A percentile compares a stretch with the other conserved stretches of the same genome.
Evolutionary conservation across 2,329 filamentous ascomycete genomes (phyloP).

Genomic region (Talaromyces sp.): DNA sequence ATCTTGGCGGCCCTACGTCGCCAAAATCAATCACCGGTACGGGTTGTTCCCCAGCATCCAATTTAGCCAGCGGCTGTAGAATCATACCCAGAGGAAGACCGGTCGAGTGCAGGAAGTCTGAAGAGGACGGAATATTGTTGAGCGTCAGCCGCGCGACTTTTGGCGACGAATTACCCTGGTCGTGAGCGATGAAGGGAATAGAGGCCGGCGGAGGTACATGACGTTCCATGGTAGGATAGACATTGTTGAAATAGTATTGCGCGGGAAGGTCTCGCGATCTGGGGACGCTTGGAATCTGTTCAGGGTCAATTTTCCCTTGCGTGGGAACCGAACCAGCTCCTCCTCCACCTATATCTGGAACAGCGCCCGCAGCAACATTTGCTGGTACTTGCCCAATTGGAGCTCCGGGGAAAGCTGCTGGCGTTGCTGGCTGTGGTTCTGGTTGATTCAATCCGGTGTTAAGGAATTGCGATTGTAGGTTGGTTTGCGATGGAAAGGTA

Average conservation of each 20-base stretch:
- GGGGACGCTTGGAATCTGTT: slow-evolving; percentile 90
- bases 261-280: slow-evolving; percentile 76
- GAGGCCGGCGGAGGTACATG: slow-evolving; percentile 85
- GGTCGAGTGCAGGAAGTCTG: slow-evolving; percentile 75
- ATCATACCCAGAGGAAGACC: slow-evolving; percentile 82
- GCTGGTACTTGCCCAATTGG: slow-evolving; percentile 20
- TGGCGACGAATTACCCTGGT: slow-evolving; percentile 94
- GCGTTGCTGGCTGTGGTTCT: slow-evolving; percentile 29
- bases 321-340: slow-evolving; percentile 58
- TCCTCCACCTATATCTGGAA: slow-evolving; percentile 30
- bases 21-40: slow-evolving; percentile 95
- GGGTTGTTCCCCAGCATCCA: slow-evolving; percentile 78
- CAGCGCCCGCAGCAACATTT: slow-evolving; percentile 22
- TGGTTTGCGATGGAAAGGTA: slow-evolving; percentile 29
- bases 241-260: slow-evolving; percentile 76
- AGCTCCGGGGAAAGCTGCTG: slow-evolving; percentile 24
- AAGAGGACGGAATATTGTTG: slow-evolving; percentile 83
- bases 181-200: slow-evolving; percentile 85
- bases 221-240: slow-evolving; percentile 94
- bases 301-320: slow-evolving; percentile 75
- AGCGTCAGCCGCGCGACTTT: slow-evolving; percentile 88
- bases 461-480: slow-evolving; percentile 56
- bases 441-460: slow-evolving; percentile 52
- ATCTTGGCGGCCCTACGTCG: slow-evolving; percentile 82
- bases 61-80: slow-evolving; percentile 78